Evolutionary conservation across 2,329 filamentous ascomycete species (phyloP).

Genomic region (Hymenoscyphus fructigenus): DNA sequence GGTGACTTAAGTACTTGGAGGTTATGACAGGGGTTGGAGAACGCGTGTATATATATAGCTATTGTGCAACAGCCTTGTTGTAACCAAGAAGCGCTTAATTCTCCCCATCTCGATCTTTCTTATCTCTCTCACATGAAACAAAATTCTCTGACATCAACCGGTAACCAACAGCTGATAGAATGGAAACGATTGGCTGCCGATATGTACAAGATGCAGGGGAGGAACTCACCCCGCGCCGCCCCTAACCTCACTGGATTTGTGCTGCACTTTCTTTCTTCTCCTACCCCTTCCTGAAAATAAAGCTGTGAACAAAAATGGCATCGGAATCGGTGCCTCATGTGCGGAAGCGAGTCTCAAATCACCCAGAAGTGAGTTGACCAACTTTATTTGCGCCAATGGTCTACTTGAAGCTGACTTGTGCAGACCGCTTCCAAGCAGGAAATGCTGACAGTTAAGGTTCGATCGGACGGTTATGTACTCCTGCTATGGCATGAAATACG

Average conservation of each 20-base stretch:
- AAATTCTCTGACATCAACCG: background rate
- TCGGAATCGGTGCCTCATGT: background rate
- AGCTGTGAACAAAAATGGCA: background rate
- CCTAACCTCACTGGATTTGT: background rate
- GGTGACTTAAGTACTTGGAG: no score
- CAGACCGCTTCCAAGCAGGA: background rate
- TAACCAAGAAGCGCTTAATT: background rate
- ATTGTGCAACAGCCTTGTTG: background rate
- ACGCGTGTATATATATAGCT: background rate
- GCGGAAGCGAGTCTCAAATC: background rate
- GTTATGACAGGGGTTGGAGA: background rate
- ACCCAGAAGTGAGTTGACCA: background rate
- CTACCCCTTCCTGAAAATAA: no score
- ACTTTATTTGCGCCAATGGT: background rate
- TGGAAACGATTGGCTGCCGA: background rate
- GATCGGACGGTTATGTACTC: background rate
- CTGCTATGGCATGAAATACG: slow-evolving; percentile 5
- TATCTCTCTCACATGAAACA: background rate
- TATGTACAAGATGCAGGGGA: background rate
- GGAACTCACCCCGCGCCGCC: background rate
- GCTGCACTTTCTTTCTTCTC: background rate
- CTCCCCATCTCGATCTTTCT: background rate
- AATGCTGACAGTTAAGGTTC: background rate
- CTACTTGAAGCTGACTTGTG: background rate
- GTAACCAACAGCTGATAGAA: background rate